These are phyloP conservation scores for Juglanconis oblonga DNA, from an alignment of 2,329 filamentous ascomycete genomes.

Conservation along the genomic window DNA sequence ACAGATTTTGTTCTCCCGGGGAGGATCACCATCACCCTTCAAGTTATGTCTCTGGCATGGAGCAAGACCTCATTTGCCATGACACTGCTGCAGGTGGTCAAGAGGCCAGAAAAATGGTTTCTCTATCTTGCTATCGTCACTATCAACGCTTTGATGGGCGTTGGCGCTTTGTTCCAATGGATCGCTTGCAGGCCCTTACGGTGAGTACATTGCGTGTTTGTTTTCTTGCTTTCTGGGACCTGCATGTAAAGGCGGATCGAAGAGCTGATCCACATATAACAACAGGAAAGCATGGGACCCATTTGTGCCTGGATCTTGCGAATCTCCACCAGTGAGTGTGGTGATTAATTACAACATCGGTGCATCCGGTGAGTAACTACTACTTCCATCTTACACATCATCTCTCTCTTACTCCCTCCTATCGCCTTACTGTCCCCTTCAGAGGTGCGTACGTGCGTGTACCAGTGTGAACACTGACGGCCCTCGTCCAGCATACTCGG, in stretches of 20 bases:
- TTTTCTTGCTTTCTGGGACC: too few species aligned
- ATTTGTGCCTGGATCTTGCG: neutral
- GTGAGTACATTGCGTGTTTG: neutral
- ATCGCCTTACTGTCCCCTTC: too few species aligned
- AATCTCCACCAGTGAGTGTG: neutral
- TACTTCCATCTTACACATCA: neutral
- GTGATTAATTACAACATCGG: conserved; percentile 21
- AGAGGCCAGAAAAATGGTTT: conserved; percentile 2
- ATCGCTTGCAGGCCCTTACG: neutral
- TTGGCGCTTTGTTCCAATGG: neutral
- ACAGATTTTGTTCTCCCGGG: neutral
- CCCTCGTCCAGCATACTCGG: conserved; percentile 20
- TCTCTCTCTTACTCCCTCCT: neutral
- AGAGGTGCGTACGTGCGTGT: too few species aligned
- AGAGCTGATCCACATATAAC: neutral
- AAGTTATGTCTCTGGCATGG: neutral
- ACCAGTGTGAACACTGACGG: too few species aligned
- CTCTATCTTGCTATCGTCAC: neutral
- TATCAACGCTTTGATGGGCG: neutral
- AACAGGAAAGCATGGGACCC: neutral
- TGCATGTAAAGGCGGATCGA: neutral
- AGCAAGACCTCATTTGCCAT: conserved; percentile 22
- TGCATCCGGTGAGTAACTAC: conserved; percentile 38
- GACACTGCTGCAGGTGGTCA: conserved; percentile 20
- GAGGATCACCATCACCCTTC: neutral